phyloP scores from a whole-genome alignment of 305 asterid genomes.

The Fraxinus platypoda region DNA sequence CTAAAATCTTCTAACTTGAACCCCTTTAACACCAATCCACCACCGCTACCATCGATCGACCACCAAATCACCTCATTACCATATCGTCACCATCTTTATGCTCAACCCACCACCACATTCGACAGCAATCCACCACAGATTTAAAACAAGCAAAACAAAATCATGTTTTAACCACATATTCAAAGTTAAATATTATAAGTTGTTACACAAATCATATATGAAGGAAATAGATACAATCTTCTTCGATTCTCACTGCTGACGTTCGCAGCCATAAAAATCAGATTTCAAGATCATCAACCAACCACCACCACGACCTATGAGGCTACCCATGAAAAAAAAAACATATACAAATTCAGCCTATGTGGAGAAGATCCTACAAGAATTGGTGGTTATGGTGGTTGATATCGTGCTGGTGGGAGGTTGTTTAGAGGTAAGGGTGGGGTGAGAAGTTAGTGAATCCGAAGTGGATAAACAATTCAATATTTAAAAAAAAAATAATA shows the following conservation, averaged over 20 bases:
- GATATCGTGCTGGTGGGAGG: not conserved
- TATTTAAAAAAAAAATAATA: too few relatives aligned
- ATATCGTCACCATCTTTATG: not conserved
- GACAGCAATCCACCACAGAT: not conserved
- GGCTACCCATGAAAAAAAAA: not conserved
- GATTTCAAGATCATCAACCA: not conserved
- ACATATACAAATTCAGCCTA: not conserved
- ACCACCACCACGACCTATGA: not conserved
- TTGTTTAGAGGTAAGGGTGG: not conserved
- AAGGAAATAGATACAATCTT: not conserved
- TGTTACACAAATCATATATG: not conserved
- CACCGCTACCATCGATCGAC: not conserved
- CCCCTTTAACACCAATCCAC: not conserved
- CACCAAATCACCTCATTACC: not conserved
- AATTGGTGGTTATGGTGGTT: not conserved
- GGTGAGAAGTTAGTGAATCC: not conserved
- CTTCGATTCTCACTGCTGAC: not conserved
- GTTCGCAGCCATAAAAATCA: not conserved
- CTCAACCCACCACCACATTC: not conserved
- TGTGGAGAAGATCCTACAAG: not conserved
- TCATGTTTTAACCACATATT: not conserved
- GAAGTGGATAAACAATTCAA: too few relatives aligned
- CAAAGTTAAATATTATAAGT: too few relatives aligned
- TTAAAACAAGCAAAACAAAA: not conserved
- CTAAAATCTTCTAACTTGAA: not conserved